phyloP scores from a whole-genome alignment of 768 basidiomycete genomes.

The Collybiopsis confluens region DNA sequence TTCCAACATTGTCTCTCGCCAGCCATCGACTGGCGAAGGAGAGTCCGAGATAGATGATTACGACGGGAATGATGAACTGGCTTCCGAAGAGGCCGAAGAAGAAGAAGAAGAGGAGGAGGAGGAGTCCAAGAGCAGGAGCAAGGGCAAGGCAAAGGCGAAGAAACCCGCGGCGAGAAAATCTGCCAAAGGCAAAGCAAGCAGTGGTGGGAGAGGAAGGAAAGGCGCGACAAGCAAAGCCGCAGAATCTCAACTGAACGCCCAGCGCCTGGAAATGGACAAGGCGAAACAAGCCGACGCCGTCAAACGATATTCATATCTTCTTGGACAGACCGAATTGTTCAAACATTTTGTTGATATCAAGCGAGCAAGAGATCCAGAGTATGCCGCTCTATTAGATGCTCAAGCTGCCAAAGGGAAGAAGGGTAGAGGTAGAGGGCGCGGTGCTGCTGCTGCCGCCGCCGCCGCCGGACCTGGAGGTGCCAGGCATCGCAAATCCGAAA shows the following conservation, averaged over 20 bases:
- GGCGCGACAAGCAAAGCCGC: constrained; percentile 55
- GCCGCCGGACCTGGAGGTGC: constrained; percentile 61
- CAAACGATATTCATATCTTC: constrained; percentile 94
- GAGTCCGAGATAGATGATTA: constrained; percentile 60
- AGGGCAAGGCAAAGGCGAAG: neutral
- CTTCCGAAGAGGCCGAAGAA: constrained; percentile 46
- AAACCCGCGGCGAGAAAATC: constrained; percentile 3
- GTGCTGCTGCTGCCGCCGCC: constrained; percentile 63
- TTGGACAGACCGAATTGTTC: constrained; percentile 97
- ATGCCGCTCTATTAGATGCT: constrained; percentile 82
- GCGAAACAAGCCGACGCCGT: constrained; percentile 90
- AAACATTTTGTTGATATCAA: constrained; percentile 98
- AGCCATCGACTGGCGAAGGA: constrained; percentile 69
- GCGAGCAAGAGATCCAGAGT: constrained; percentile 89
- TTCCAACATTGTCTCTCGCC: constrained; percentile 86
- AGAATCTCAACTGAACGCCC: constrained; percentile 64
- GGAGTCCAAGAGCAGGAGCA: constrained; percentile 8
- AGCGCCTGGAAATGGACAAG: constrained; percentile 84
- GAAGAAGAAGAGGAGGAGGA: constrained; percentile 36
- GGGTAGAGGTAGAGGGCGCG: constrained; percentile 79
- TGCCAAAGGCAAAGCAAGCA: constrained; percentile 26
- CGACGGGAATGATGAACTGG: constrained; percentile 59
- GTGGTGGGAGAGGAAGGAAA: constrained; percentile 30
- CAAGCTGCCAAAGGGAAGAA: constrained; percentile 52
- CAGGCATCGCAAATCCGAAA: constrained; percentile 93